Percentiles rank a stretch among this genome's conserved stretches.
Conservation (phyloP, 73 alveolate species). For the Uronychia setigera region DNA sequence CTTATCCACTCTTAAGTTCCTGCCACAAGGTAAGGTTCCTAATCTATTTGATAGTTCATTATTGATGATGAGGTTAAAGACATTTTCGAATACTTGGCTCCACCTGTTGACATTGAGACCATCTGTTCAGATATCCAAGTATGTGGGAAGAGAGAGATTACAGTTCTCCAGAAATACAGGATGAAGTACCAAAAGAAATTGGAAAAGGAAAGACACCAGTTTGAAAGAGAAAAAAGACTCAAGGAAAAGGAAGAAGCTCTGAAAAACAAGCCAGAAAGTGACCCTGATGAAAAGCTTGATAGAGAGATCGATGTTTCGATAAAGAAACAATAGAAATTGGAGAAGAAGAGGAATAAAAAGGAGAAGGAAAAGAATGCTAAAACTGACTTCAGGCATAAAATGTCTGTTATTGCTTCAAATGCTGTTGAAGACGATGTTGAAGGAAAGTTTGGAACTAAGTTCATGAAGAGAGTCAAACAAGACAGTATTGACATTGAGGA, state of each 20-base stretch:
- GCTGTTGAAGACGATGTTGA: constrained; percentile 73
- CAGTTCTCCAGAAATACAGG: constrained; percentile 88
- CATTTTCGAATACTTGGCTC: constrained; percentile 30
- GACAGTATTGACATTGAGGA: constrained; percentile 63
- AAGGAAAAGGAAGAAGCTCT: constrained; percentile 43
- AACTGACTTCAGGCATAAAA: constrained; percentile 72
- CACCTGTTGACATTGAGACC: constrained; percentile 74
- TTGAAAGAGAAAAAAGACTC: constrained; percentile 48
- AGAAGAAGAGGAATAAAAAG: constrained; percentile 75
- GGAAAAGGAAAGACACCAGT: constrained; percentile 66
- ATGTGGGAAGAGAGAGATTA: constrained; percentile 91
- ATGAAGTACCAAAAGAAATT: constrained; percentile 72
- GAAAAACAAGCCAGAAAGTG: constrained; percentile 74
- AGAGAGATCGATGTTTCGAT: constrained; percentile 63
- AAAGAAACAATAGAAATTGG: constrained; percentile 72
- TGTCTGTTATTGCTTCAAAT: constrained; percentile 70
- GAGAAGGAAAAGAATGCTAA: constrained; percentile 75
- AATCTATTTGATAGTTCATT: constrained; percentile 40
- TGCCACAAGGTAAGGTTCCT: constrained; percentile 75
- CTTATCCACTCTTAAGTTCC: constrained; percentile 85
- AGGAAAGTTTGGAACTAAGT: constrained; percentile 70
- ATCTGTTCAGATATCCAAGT: constrained; percentile 92
- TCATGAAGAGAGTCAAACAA: constrained; percentile 38
- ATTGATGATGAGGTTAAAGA: constrained; percentile 25
- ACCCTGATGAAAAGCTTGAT: constrained; percentile 72